A percentile compares a stretch with the other conserved stretches of the same genome.
Evolutionary conservation across 1,284 basidiomycete species (phyloP).

Genomic region (Ganoderma sp.): DNA sequence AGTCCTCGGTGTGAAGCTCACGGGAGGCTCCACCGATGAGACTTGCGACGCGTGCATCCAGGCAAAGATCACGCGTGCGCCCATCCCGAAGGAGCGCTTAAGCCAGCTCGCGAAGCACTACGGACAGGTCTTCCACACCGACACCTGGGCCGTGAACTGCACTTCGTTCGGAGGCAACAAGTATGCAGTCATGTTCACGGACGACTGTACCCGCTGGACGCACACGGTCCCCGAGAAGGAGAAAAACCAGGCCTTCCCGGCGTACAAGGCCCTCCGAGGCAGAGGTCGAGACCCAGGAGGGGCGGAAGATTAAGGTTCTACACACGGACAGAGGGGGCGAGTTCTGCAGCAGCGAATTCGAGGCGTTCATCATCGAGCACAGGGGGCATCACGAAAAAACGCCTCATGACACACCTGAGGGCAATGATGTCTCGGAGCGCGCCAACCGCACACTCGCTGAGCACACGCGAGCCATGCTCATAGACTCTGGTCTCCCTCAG

Average conservation of each 20-base stretch:
- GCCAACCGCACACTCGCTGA: background rate
- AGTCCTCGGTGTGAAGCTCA: constrained; percentile 40
- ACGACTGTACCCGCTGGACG: constrained; percentile 35
- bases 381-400: no score
- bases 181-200: constrained; percentile 40
- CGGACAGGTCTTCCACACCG: constrained; percentile 44
- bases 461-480: background rate
- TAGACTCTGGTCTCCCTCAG: background rate
- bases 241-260: constrained; percentile 34
- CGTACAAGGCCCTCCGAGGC: constrained; percentile 29
- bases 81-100: constrained; percentile 41
- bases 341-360: constrained; percentile 20
- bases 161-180: constrained; percentile 33
- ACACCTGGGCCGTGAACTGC: constrained; percentile 46
- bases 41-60: constrained; percentile 44
- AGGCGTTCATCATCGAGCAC: no score
- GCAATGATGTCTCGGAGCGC: background rate
- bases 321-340: constrained; percentile 6
- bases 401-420: background rate
- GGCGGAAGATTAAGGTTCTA: constrained; percentile 6
- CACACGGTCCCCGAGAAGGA: constrained; percentile 26
- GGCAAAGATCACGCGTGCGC: constrained; percentile 40
- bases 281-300: constrained; percentile 22
- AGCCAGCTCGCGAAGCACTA: constrained; percentile 38
- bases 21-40: constrained; percentile 26